Conservation (phyloP, 768 basidiomycete genomes). For the Cystobasidium ongulense region DNA sequence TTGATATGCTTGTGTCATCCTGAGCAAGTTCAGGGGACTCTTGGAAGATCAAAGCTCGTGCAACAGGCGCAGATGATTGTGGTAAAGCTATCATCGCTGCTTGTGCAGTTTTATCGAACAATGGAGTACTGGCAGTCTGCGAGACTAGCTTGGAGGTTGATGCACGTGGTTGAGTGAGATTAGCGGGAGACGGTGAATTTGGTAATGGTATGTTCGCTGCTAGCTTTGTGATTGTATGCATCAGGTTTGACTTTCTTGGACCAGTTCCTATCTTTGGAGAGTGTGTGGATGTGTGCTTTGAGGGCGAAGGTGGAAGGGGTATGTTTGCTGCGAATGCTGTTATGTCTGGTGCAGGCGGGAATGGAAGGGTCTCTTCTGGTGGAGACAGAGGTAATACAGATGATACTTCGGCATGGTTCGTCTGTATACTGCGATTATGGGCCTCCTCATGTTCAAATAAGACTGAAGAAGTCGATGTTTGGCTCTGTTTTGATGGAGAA, state of each 20-base stretch:
- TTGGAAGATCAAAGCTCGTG: no score
- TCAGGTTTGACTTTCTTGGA: background rate
- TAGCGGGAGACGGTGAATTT: background rate
- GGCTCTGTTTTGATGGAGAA: background rate
- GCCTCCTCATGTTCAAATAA: no score
- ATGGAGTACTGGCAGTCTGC: background rate
- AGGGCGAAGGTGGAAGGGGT: background rate
- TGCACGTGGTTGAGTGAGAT: background rate
- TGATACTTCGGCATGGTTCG: no score
- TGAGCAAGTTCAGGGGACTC: no score
- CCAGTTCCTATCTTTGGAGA: background rate
- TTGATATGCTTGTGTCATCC: background rate
- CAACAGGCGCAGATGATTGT: background rate
- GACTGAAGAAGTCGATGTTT: background rate
- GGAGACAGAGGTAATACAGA: no score
- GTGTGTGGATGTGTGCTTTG: background rate
- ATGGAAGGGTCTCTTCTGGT: background rate
- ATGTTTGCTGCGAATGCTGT: background rate
- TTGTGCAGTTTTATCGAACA: background rate
- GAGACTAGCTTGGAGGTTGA: background rate
- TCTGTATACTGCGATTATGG: no score
- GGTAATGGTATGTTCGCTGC: background rate
- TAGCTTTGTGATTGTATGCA: background rate
- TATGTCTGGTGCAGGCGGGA: background rate
- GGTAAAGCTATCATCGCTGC: background rate